Evolutionary conservation across 208 protist species (phyloP), one percentile per base, ranked within the genome.

Genomic region (Crithidia fasciculata): DNA sequence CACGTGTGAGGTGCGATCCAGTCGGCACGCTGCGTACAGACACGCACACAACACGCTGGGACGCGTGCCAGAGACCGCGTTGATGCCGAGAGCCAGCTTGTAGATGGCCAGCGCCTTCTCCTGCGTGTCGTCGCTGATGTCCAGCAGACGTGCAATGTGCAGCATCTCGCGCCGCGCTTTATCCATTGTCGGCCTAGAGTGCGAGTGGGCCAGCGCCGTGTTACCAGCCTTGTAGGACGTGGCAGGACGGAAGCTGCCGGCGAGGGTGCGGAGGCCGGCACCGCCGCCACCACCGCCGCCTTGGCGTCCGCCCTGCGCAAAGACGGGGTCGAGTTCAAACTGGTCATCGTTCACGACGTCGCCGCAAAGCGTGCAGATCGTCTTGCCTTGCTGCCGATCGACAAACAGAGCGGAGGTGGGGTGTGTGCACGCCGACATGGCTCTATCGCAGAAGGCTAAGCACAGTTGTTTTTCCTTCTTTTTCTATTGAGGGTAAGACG

Each of bases 21-120:
- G 80, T 9, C 95, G 80, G 71, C 92, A 96, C 0, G 88, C 88
- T 28, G 87, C 85, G 69, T 98, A 98, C 4, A 98, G 74, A 60
- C 89, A 97, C 6, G 95, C 93, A 70, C 85, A 93, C 37, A 97
- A 69, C 28, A 97, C 76, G 40, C 73, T 78, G 28, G 78, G 69
- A 15, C 89, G 81, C 18, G 89, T 87, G 45, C 93, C 93, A n/a
- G 86, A 84, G 37, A 97, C 75, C 2, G 82, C 88, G 66, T 94
- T 94, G 41, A 90, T 53, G 56, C 53, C 58, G 37, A 92, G 81
- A 6, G 91, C 93, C 12, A 93, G 19, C 74, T 94, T 94, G 76
- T 94, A 97, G 19, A 97, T 84, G 39, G 78, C 90, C 8, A 94
- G 71, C 8, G 93, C 93, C 10, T 79, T 69, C 79, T 97, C 91